A percentile compares a stretch with the other conserved stretches of the same genome.
Evolutionary conservation across 2,329 filamentous ascomycete genomes (phyloP).

Genomic region (Sclerotinia minor): DNA sequence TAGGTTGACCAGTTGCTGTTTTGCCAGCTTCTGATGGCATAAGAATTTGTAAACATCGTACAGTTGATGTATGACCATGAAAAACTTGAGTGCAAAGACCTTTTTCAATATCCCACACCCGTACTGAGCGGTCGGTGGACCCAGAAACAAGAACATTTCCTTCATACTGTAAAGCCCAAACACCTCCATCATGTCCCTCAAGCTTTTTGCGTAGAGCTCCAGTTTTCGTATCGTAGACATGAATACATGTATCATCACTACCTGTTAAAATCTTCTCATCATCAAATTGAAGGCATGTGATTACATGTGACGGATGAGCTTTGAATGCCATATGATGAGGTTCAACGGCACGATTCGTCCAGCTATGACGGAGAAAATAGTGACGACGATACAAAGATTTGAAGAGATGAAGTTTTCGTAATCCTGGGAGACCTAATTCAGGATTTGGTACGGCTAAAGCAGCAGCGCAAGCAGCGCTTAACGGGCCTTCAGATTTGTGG

Average conservation of each 20-base stretch:
- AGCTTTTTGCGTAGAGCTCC: slow-evolving; percentile 80
- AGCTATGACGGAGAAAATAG: slow-evolving; percentile 84
- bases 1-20: slow-evolving; percentile 66
- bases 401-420: slow-evolving; percentile 86
- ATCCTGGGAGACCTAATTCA: slow-evolving; percentile 71
- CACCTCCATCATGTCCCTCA: slow-evolving; percentile 91
- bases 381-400: slow-evolving; percentile 95
- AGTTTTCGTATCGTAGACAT: slow-evolving; percentile 96
- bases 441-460: slow-evolving; percentile 79
- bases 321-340: slow-evolving; percentile 92
- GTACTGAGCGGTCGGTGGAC: slow-evolving; percentile 93
- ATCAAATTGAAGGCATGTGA: slow-evolving; percentile 96
- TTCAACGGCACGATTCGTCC: slow-evolving; percentile 83
- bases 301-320: slow-evolving; percentile 94
- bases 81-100: slow-evolving; percentile 94
- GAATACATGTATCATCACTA: slow-evolving; percentile 95
- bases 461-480: slow-evolving; percentile 84
- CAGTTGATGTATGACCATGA: slow-evolving; percentile 95
- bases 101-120: slow-evolving; percentile 98
- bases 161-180: slow-evolving; percentile 96
- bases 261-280: slow-evolving; percentile 97
- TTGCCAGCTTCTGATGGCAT: slow-evolving; percentile 73
- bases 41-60: slow-evolving; percentile 91
- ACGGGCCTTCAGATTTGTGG: slow-evolving; percentile 70
- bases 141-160: slow-evolving; percentile 94